A percentile compares a stretch with the other conserved stretches of the same genome.
Conservation (phyloP, 2,329 filamentous ascomycete species). For the Chalara sp. region DNA sequence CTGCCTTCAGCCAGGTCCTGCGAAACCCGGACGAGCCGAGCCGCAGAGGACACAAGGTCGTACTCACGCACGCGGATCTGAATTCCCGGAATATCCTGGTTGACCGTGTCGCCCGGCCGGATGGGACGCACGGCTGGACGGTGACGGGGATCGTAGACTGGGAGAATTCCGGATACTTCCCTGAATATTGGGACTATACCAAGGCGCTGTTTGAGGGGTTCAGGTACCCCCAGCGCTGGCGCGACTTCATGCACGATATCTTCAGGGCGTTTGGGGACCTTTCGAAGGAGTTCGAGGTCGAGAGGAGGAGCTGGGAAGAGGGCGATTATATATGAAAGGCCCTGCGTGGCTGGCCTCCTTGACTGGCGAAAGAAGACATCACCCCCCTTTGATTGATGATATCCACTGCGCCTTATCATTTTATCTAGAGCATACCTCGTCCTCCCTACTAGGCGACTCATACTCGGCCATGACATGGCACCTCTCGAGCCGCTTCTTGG, state of each 20-base stretch:
- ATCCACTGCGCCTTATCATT: too few relatives aligned
- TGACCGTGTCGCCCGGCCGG: not conserved
- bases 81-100: slow-evolving; percentile 3
- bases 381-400: too few relatives aligned
- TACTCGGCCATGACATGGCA: not conserved
- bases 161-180: not conserved
- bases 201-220: slow-evolving; percentile 1
- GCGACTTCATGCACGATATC: not conserved
- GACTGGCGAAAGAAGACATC: too few relatives aligned
- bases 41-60: slow-evolving; percentile 1
- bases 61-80: slow-evolving; percentile 4
- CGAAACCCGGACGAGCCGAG: slow-evolving; percentile 1
- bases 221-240: not conserved
- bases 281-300: slow-evolving; percentile 1
- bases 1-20: not conserved
- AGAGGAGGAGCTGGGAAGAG: slow-evolving; percentile 3
- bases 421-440: too few relatives aligned
- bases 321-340: not conserved
- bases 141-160: slow-evolving; percentile 3
- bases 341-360: not conserved
- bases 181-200: not conserved
- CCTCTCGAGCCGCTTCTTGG: not conserved
- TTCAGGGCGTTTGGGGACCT: not conserved
- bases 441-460: not conserved
- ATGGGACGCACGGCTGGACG: slow-evolving; percentile 1